Percentiles rank a stretch among this genome's conserved stretches.
These are phyloP conservation scores for Curvularia sp. DNA, from an alignment of 2,329 filamentous ascomycete species.

Conservation along the genomic window DNA sequence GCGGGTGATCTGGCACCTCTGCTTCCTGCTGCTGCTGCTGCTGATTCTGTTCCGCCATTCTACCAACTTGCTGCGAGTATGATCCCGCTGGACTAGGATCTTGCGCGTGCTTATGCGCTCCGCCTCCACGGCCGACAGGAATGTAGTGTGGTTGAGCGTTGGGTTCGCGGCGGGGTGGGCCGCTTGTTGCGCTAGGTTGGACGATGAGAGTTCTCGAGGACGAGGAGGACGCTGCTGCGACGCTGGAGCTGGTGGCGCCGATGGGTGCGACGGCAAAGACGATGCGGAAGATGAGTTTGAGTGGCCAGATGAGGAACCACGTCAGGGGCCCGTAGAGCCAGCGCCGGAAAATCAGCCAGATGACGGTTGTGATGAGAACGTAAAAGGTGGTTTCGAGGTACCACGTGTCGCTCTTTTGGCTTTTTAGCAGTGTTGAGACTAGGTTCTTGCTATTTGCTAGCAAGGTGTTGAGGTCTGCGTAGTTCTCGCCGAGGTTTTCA, in stretches of 20 bases:
- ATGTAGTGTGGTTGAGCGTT: slow-evolving; percentile 48
- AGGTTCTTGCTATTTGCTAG: slow-evolving; percentile 76
- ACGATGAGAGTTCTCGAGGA: slow-evolving; percentile 51
- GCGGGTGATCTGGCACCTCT: slow-evolving; percentile 31
- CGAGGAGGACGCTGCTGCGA: slow-evolving; percentile 27
- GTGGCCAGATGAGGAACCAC: slow-evolving; percentile 85
- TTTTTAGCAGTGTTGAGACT: slow-evolving; percentile 78
- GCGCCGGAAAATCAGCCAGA: slow-evolving; percentile 85
- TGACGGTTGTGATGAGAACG: slow-evolving; percentile 76
- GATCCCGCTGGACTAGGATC: slow-evolving; percentile 48
- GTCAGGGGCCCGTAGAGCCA: slow-evolving; percentile 87
- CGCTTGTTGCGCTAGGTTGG: slow-evolving; percentile 54
- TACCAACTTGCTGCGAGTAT: slow-evolving; percentile 45
- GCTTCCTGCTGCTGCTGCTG: slow-evolving; percentile 28
- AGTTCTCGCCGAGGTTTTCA: slow-evolving; percentile 79
- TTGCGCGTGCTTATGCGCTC: slow-evolving; percentile 52
- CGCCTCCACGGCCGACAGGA: slow-evolving; percentile 60
- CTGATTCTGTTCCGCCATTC: slow-evolving; percentile 32
- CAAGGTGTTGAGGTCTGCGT: slow-evolving; percentile 78
- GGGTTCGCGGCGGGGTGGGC: slow-evolving; percentile 41
- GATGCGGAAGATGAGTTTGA: slow-evolving; percentile 70
- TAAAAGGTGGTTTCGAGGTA: slow-evolving; percentile 92
- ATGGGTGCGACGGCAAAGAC: slow-evolving; percentile 65
- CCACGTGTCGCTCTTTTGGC: slow-evolving; percentile 97
- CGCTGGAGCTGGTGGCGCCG: slow-evolving; percentile 44